These are phyloP conservation scores for Blastobotrys buckinghamii DNA, from an alignment of 1,139 yeast genomes.

Conservation along the genomic window DNA sequence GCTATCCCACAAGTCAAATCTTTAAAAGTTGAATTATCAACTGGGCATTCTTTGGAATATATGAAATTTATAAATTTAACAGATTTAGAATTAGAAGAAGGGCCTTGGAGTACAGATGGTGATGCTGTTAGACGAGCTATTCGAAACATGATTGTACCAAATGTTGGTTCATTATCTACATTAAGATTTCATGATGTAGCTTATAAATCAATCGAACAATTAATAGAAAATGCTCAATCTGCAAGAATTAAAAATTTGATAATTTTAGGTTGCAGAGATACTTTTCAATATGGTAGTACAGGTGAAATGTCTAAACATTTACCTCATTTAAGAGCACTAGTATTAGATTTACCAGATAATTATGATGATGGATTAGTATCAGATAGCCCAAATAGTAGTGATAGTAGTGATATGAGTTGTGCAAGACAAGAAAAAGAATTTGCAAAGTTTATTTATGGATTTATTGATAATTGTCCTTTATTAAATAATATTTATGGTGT, in stretches of 20 bases:
- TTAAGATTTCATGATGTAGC: constrained; percentile 7
- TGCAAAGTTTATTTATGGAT: constrained; percentile 1
- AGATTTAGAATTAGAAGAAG: constrained; percentile 8
- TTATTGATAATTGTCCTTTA: constrained; percentile 3
- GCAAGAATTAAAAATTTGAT: constrained; percentile 5
- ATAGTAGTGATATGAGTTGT: neutral
- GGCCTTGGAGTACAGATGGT: constrained; percentile 8
- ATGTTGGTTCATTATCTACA: constrained; percentile 2
- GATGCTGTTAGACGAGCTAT: constrained; percentile 3
- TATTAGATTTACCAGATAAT: constrained; percentile 6
- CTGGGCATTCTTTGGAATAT: constrained; percentile 6
- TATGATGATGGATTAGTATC: no score
- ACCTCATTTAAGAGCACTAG: constrained; percentile 5
- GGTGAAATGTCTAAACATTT: neutral
- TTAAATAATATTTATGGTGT: constrained; percentile 3
- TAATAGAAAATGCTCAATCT: neutral
- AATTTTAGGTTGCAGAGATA: constrained; percentile 6
- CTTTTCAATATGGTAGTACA: neutral
- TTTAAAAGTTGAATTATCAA: constrained; percentile 5
- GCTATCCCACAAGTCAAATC: constrained; percentile 4
- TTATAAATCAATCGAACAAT: neutral
- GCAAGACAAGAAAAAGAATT: neutral
- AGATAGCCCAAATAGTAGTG: neutral
- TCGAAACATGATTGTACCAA: constrained; percentile 7
- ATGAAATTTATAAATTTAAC: constrained; percentile 4